Evolutionary conservation across 139 green algal species (phyloP).

Genomic region (Spirogloea muscicola): DNA sequence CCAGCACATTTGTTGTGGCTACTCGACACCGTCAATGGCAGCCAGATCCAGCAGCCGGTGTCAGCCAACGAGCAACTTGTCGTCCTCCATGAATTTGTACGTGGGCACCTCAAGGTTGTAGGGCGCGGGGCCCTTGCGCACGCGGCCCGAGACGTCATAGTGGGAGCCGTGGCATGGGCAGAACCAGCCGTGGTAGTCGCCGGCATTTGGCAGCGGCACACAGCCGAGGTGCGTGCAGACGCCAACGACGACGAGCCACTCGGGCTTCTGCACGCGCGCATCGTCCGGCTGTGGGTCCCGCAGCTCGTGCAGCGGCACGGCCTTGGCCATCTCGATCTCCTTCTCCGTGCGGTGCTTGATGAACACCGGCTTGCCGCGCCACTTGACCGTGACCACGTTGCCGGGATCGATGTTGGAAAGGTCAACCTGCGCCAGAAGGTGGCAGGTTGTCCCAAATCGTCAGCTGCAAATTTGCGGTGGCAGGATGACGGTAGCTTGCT

Average conservation of each 20-base stretch:
- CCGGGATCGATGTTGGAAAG: constrained; percentile 77
- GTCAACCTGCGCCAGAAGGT: too few species aligned
- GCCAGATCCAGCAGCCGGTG: too few species aligned
- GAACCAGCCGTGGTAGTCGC: constrained; percentile 96
- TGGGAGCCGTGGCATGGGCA: constrained; percentile 86
- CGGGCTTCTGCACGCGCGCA: constrained; percentile 43
- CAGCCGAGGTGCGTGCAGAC: constrained; percentile 98
- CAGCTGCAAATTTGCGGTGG: too few species aligned
- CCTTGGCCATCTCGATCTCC: constrained; percentile 76
- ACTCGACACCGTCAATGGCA: too few species aligned
- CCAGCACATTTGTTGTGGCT: too few species aligned
- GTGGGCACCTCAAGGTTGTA: constrained; percentile 94
- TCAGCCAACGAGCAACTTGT: constrained; percentile 66
- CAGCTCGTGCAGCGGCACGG: constrained; percentile 71
- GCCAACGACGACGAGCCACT: constrained; percentile 96
- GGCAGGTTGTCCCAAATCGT: too few species aligned
- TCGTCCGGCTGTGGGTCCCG: constrained; percentile 75
- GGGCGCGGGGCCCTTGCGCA: constrained; percentile 90
- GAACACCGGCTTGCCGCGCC: constrained; percentile 99
- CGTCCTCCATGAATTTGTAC: constrained; percentile 73
- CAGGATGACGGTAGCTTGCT: too few species aligned
- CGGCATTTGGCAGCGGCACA: constrained; percentile 92
- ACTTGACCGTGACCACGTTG: constrained; percentile 96
- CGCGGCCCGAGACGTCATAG: constrained; percentile 93
- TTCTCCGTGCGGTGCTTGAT: constrained; percentile 77